These are phyloP conservation scores for Paecilomyces niveus DNA, from an alignment of 2,329 filamentous ascomycete genomes.

Conservation along the genomic window DNA sequence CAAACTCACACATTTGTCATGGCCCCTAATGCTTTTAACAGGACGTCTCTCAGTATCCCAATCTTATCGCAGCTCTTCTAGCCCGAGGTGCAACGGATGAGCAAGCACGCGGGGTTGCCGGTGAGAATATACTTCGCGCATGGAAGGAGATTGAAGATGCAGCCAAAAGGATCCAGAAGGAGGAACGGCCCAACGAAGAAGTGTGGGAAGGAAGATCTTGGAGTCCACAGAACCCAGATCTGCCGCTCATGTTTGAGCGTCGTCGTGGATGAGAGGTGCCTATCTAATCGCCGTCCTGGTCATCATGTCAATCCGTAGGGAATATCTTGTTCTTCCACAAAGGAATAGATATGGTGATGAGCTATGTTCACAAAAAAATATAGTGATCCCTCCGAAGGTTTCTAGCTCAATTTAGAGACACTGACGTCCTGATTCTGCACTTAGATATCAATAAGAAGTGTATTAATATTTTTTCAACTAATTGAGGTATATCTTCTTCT, in stretches of 20 bases:
- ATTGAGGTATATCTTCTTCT: too few species aligned
- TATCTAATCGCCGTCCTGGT: background rate
- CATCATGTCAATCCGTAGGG: too few species aligned
- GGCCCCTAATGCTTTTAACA: slow-evolving; percentile 1
- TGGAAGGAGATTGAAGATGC: slow-evolving; percentile 4
- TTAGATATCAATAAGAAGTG: too few species aligned
- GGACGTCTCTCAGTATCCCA: slow-evolving; percentile 15
- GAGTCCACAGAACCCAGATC: background rate
- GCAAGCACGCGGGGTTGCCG: slow-evolving; percentile 4
- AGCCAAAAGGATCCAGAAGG: slow-evolving; percentile 1
- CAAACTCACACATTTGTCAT: background rate
- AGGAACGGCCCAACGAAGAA: slow-evolving; percentile 3
- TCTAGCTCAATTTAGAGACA: too few species aligned
- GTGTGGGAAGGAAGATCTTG: slow-evolving; percentile 5
- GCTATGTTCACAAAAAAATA: too few species aligned
- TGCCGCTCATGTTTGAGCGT: background rate
- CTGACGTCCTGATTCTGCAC: too few species aligned
- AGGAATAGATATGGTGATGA: too few species aligned
- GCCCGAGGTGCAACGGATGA: slow-evolving; percentile 5
- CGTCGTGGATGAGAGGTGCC: background rate
- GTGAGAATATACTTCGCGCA: slow-evolving; percentile 6
- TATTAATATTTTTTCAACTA: too few species aligned
- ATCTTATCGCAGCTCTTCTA: slow-evolving; percentile 6
- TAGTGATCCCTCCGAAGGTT: too few species aligned
- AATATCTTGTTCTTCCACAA: too few species aligned